Evolutionary conservation across 2,329 filamentous ascomycete genomes (phyloP), one percentile per base, ranked within the genome.

Genomic region (Xylariaceae sp.): DNA sequence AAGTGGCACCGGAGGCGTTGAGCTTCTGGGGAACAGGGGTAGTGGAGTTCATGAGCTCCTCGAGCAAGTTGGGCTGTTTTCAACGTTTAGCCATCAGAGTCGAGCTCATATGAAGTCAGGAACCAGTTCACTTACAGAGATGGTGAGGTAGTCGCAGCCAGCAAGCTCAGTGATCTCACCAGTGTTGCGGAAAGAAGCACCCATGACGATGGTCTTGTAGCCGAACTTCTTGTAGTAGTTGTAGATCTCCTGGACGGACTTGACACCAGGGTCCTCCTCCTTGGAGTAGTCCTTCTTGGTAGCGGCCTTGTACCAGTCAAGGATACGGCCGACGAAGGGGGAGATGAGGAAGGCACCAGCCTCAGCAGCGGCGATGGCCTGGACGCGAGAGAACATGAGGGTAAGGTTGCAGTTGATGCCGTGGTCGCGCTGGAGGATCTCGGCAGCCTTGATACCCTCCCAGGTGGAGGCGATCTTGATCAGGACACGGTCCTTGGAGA

Each of bases 141-240:
- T 99, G 76, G 94, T 99, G 72, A 99, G 83, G 84, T 99, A 99
- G 79, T 99, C 94, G 76, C 92, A 97, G 74, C 94, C 94, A 75
- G 93, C 93, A 64, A 99, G 86, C 84, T 99, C 94, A 52, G 91
- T 97, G 78, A 99, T 96, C 83, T 99, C 94, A 73, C 94, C 94
- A 65, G 81, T 81, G 83, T 89, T 97, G 76, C 94, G 88, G 91
- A 99, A 99, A 47, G 92, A 97, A 69, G 94, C 94, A 74, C 94
- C 94, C 94, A 99, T 99, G 79, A 99, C 94, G 71, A 97, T 97
- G 77, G 94, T 99, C 72, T 96, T 96, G 88, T 99, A 97, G 77
- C 89, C 91, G 77, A 82, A 90, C 85, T 97, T 97, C 90, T 99
- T 99, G 89, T 99, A 99, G 90, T 99, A 99, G 86, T 99, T 94